phyloP scores from a whole-genome alignment of 2,329 filamentous ascomycete species.

The Fusarium abutilonis region DNA sequence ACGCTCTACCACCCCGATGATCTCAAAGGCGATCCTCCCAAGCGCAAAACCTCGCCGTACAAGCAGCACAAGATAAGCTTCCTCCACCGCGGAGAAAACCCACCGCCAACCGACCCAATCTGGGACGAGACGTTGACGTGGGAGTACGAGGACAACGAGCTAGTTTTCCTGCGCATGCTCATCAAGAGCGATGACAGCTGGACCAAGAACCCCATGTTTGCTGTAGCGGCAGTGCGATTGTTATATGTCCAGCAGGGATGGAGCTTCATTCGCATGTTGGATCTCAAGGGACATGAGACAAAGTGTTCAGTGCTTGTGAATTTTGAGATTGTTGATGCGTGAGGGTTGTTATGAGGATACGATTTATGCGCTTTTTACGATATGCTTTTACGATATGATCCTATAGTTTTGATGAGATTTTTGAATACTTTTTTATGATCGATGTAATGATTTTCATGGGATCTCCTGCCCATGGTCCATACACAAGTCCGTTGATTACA shows the following conservation, averaged over 20 bases:
- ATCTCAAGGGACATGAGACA: constrained; percentile 72
- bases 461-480: neutral
- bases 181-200: constrained; percentile 75
- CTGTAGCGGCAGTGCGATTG: constrained; percentile 68
- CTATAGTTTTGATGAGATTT: constrained; percentile 2
- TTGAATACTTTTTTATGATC: neutral
- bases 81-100: constrained; percentile 66
- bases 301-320: constrained; percentile 69
- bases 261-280: constrained; percentile 72
- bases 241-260: constrained; percentile 66
- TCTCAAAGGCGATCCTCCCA: constrained; percentile 59
- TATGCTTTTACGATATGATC: neutral
- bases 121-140: constrained; percentile 75
- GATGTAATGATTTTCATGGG: neutral
- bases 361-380: neutral
- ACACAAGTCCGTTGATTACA: neutral
- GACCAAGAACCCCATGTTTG: constrained; percentile 69
- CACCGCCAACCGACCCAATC: constrained; percentile 67
- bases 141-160: constrained; percentile 74
- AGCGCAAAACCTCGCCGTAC: constrained; percentile 70
- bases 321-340: constrained; percentile 64
- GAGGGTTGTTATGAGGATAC: constrained; percentile 20
- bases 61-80: constrained; percentile 67
- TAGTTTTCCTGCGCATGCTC: constrained; percentile 71
- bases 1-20: constrained; percentile 68